Evolutionary conservation across 495 filamentous ascomycete species (phyloP).

Genomic region (Xylaria cubensis): DNA sequence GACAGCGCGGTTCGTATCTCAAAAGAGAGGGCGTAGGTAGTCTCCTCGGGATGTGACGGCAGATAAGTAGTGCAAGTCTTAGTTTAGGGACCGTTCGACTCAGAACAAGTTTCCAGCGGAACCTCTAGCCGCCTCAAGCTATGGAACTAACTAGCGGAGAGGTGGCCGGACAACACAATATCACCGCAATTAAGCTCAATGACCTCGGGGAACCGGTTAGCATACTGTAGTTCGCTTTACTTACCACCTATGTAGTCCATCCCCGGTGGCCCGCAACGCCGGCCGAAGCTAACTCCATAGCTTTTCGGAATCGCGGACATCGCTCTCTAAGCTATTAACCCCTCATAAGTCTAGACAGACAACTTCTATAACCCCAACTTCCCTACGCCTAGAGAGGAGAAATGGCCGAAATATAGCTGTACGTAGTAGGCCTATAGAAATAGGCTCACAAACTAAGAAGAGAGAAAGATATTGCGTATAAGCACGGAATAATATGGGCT

Average conservation of each 20-base stretch:
- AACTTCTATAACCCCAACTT: neutral
- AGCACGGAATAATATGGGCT: neutral
- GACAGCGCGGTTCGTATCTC: neutral
- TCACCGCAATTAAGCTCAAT: neutral
- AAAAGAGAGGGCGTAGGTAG: neutral
- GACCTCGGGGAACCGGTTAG: neutral
- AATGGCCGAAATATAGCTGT: neutral
- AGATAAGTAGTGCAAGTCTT: neutral
- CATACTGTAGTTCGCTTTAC: neutral
- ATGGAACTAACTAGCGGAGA: neutral
- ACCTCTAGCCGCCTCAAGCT: neutral
- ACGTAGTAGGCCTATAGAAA: neutral
- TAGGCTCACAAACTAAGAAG: neutral
- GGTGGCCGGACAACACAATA: neutral
- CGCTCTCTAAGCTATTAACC: neutral
- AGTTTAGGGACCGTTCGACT: neutral
- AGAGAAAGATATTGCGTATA: neutral
- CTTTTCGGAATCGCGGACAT: neutral
- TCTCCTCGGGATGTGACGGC: neutral
- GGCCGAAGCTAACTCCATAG: neutral
- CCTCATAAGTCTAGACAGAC: neutral
- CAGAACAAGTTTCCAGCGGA: neutral
- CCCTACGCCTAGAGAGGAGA: neutral
- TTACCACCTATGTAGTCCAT: neutral
- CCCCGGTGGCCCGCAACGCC: neutral